Evolutionary conservation across 2,329 filamentous ascomycete species (phyloP).

Genomic region (Laburnicola sp.): DNA sequence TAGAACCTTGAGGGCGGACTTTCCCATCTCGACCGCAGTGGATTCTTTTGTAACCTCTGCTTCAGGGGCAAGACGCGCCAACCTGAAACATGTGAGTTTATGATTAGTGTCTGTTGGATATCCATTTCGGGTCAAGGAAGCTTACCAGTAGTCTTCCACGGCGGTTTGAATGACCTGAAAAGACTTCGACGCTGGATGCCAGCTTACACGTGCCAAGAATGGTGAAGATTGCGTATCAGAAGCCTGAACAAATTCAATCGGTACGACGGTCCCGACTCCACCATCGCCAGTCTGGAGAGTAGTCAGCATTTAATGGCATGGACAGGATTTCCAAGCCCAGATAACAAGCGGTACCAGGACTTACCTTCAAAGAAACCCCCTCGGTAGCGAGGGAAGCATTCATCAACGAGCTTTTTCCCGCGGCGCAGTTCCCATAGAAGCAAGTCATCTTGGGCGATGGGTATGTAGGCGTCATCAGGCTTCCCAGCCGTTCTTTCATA

Average conservation of each 20-base stretch:
- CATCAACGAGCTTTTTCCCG: conserved; percentile 1
- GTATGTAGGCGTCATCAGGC: neutral
- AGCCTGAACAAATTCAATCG: conserved; percentile 4
- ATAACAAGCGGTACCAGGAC: neutral
- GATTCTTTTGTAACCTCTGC: neutral
- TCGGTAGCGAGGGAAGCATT: conserved; percentile 2
- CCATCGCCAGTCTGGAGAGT: conserved; percentile 1
- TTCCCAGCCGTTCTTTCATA: conserved; percentile 1
- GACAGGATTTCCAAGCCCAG: neutral
- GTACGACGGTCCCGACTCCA: conserved; percentile 4
- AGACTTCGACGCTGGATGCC: neutral
- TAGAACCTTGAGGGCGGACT: conserved; percentile 5
- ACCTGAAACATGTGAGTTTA: no score
- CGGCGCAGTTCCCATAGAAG: conserved; percentile 7
- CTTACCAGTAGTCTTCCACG: conserved; percentile 3
- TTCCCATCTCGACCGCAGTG: conserved; percentile 1
- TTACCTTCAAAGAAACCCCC: conserved; percentile 4
- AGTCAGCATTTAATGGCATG: neutral
- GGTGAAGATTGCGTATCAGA: neutral
- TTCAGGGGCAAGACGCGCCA: neutral
- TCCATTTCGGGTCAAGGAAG: no score
- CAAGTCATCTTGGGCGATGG: neutral
- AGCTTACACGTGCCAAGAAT: neutral
- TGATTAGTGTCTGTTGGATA: no score
- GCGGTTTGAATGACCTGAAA: neutral